Base-by-base conservation (phyloP, 2,329 filamentous ascomycete genomes). In the Diaporthe amygdali region DNA sequence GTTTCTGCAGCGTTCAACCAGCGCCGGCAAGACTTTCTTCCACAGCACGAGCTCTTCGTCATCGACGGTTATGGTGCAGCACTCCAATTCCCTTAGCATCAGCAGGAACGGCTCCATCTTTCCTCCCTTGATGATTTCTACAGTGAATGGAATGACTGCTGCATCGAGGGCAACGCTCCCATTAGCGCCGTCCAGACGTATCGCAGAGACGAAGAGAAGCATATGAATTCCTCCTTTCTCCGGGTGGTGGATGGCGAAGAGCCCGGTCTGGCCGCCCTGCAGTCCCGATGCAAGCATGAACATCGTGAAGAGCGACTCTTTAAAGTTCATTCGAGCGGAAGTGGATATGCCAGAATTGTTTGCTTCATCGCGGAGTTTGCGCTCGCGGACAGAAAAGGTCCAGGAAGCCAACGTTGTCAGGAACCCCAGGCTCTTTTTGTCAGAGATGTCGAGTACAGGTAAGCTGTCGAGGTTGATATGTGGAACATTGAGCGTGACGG, bases 1-100 rank as follows among this genome's bases (percentile, higher is more conserved):
- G 5, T 82, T 84, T n/a, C 86, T 82, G 72, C 84, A 86, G 37
- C 86, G 80, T 77, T 88, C 86, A 1, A 77, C 84, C 59, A 86
- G 72, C 0, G 82, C 80, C 0, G 85, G 85, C 3, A 88, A 76
- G 1, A 77, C 68, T 46, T 78, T 80, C 74, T 86, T 86, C 86
- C 85, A 88, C 12, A 86, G 78, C 1, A 86, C 78, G 3, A 94
- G 81, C 46, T 93, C 92, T n/a, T 83, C 86, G 14, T 89, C 87
- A 34, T 85, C 79, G 5, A 87, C 82, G 0, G 66, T 76, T n/a
- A 84, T 74, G 14, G 76, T 79, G 73, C 79, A 79, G 68, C 81
- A 79, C 55, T 83, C 79, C 0, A 84, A 76, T 12, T 78, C 76
- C 17, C 79, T 77, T 1, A 84, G 72, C 2, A 83, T 46, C 4